Evolutionary conservation across 2,329 filamentous ascomycete genomes (phyloP).

Genomic region (Hymenoscyphus fraxineus): DNA sequence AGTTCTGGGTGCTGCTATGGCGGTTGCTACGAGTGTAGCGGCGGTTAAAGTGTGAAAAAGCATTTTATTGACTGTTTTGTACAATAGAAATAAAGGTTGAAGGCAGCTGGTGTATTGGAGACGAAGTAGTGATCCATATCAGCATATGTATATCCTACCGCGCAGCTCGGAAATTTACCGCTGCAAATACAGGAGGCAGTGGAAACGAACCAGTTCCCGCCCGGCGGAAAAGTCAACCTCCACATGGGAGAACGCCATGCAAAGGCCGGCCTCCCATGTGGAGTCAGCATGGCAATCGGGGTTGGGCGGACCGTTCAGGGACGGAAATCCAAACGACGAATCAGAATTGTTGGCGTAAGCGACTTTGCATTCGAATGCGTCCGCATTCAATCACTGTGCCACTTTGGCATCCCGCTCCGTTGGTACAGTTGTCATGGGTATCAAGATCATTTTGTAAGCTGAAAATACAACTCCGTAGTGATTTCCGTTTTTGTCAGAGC

Average conservation of each 20-base stretch:
- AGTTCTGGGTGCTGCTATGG: not conserved
- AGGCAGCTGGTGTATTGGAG: not conserved
- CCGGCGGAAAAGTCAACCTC: too few relatives aligned
- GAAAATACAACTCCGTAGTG: too few relatives aligned
- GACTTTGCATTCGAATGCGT: too few relatives aligned
- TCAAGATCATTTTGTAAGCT: too few relatives aligned
- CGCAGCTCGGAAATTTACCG: not conserved
- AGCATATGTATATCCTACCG: not conserved
- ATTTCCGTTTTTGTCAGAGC: too few relatives aligned
- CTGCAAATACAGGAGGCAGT: not conserved
- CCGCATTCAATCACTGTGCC: too few relatives aligned
- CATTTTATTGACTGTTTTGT: not conserved
- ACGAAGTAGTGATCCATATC: not conserved
- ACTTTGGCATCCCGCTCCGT: too few relatives aligned
- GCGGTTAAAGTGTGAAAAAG: not conserved
- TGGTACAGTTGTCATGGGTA: too few relatives aligned
- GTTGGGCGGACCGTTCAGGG: not conserved
- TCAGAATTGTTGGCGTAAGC: not conserved
- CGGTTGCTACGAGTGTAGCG: not conserved
- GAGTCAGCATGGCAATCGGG: not conserved
- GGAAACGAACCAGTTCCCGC: not conserved
- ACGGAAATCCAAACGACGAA: not conserved
- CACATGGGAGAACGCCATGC: too few relatives aligned
- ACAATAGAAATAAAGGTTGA: not conserved
- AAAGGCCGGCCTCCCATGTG: too few relatives aligned